Base-by-base conservation (phyloP, 2,329 filamentous ascomycete genomes). In the Fusarium papillatum region DNA sequence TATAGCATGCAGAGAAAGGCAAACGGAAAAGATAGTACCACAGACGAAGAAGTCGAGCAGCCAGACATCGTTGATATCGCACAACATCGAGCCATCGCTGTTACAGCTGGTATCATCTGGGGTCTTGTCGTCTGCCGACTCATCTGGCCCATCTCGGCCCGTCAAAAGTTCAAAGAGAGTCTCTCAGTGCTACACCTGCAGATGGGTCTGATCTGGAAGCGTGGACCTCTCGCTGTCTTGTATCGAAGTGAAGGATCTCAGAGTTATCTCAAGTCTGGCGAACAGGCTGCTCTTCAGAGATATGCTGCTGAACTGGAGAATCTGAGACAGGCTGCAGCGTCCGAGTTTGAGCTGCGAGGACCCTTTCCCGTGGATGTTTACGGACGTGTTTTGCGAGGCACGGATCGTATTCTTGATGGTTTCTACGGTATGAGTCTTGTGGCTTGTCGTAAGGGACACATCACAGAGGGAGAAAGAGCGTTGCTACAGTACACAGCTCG, bases 381-480 rank as follows among this genome's bases (percentile, higher is more conserved):
- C 80, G 91, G 90, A 1, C 90, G 92, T 24, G 94, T 98, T 63
- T 88, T 98, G 79, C 90, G 91, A 31, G 93, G 93, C 9, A 98
- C 96, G 0, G 93, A 93, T 71, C 92, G 93, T 24, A 95, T 98
- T 83, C 91, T 98, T 2, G 95, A 98, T 83, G 93, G 95, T 19
- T 98, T 98, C 82, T 96, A 98, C 80, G 95, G 95, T 62, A 98
- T 99, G 95, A 97, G 96, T 72, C 91, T 98, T 5, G 93, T 98
- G 68, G 96, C 98, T 29, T 90, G 94, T 80, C 96, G 96, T 80
- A 95, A 96, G 67, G 87, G 93, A 2, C 90, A 91, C 38, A 90
- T 95, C 1, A 95, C 93, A 2, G 91, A 93, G 22, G 96, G 96
- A 1, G 96, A 98, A 84, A 92, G 93, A 62, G 92, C 93, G 2